A percentile compares a stretch with the other conserved stretches of the same genome.
phyloP scores from a whole-genome alignment of 2,329 filamentous ascomycete genomes.

The Penicillium sp. region DNA sequence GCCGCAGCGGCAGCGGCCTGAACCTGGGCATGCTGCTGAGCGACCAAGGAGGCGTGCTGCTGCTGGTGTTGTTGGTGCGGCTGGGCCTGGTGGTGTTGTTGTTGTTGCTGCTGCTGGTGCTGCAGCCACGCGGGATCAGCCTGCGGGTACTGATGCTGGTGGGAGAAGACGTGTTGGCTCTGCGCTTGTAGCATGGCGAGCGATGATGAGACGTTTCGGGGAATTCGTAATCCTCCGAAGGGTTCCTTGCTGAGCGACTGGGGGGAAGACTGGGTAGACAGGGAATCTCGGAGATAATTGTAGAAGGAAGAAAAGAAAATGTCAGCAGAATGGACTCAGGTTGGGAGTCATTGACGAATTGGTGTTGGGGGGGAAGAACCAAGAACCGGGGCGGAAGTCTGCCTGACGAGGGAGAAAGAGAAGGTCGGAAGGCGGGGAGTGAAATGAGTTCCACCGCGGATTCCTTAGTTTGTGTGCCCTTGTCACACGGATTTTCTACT shows the following conservation, averaged over 20 bases:
- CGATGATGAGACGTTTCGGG: conserved; percentile 22
- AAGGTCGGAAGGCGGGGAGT: conserved; percentile 38
- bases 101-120: conserved; percentile 46
- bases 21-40: conserved; percentile 55
- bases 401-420: conserved; percentile 27
- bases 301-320: background rate
- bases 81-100: conserved; percentile 42
- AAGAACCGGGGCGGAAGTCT: conserved; percentile 13
- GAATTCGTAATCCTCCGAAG: conserved; percentile 28
- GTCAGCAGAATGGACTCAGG: conserved; percentile 28
- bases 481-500: background rate
- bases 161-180: conserved; percentile 63
- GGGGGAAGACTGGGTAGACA: conserved; percentile 6
- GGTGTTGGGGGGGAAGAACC: conserved; percentile 14
- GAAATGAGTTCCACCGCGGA: conserved; percentile 5
- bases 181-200: conserved; percentile 49
- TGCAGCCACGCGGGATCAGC: conserved; percentile 47
- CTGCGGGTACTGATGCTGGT: conserved; percentile 56
- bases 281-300: conserved; percentile 4
- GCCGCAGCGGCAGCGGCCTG: conserved; percentile 48
- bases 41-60: conserved; percentile 47
- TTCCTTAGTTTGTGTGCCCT: conserved; percentile 16
- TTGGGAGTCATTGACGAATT: conserved; percentile 32
- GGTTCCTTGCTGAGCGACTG: conserved; percentile 11
- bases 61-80: conserved; percentile 42